A percentile compares a stretch with the other conserved stretches of the same genome.
Evolutionary conservation across 345 rosid genomes (phyloP).

Genomic region (Camelina laxa): DNA sequence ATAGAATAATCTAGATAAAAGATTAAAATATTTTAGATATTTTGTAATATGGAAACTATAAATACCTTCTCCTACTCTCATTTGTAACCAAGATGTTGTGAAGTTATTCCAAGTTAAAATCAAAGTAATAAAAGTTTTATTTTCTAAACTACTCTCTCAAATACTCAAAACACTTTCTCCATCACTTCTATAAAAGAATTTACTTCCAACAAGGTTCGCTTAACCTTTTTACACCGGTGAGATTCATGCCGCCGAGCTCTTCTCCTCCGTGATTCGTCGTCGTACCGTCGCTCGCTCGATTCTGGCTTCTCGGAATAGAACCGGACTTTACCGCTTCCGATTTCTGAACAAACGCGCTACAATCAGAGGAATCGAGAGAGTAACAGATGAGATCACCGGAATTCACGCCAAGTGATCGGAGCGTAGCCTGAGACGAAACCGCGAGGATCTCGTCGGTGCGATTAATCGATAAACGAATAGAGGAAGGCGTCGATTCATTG

Average conservation of each 20-base stretch:
- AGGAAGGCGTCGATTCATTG: neutral
- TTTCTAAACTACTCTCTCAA: no score
- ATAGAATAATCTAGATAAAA: no score
- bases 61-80: no score
- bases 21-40: no score
- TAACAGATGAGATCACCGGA: neutral
- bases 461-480: neutral
- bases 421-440: neutral
- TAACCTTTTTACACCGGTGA: slow-evolving; percentile 30
- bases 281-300: neutral
- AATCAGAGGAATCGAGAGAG: neutral
- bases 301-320: neutral
- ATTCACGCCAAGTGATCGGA: neutral
- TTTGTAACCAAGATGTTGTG: no score
- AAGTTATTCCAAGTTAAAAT: no score
- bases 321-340: neutral
- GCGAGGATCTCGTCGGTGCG: neutral
- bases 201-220: no score
- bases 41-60: no score
- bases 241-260: slow-evolving; percentile 13
- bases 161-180: no score
- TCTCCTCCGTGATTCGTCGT: neutral
- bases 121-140: no score
- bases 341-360: neutral
- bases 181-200: no score